Base-by-base conservation (phyloP, 352 stramenopile genomes). In the Phytophthora macrochlamydospora region DNA sequence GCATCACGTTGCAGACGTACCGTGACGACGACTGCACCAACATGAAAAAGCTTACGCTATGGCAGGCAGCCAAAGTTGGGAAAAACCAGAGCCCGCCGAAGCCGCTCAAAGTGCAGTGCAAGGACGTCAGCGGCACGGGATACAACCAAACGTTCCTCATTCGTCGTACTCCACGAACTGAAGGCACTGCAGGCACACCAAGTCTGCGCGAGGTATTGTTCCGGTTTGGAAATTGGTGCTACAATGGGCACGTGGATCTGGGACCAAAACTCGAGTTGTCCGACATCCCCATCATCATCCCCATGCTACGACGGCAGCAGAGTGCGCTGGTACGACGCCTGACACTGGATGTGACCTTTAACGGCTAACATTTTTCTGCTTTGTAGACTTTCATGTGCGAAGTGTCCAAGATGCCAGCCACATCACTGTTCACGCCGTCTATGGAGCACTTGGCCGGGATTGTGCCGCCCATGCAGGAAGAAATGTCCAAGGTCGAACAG, bases 181-280 rank as follows among this genome's bases (percentile, higher is more conserved):
- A 78, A 52, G 68, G 59, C 30, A 67, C 69, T 32, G 64, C 65
- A 33, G 62, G 51, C 38, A 62, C 58, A 2, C 67, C 67, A 13
- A 94, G 76, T 56, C 79, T 97, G 32, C 85, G 92, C n/a, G 90
- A 98, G 52, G 93, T 98, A 48, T 84, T 98, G 32, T 98, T 98
- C 67, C 84, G 94, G 54, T 98, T 98, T 65, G 95, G 95, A 35
- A 96, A 89, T 65, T 98, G 95, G 95, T 98, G 94, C 78, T 98
- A 98, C 85, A 94, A 92, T 58, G 94, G 94, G 2, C 81, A 92
- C 62, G 92, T 98, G 13, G 89, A 98, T 49, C 73, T 98, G 2
- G 90, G 87, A 1, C 84, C 93, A 0, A 94, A 94, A 49, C 77
- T 98, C 40, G 82, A 92, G 51, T 77, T 98, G 18, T 74, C 77